Evolutionary conservation across 306 rosid genomes (phyloP), one percentile per base, ranked within the genome.

Genomic region (Lablab purpureus): DNA sequence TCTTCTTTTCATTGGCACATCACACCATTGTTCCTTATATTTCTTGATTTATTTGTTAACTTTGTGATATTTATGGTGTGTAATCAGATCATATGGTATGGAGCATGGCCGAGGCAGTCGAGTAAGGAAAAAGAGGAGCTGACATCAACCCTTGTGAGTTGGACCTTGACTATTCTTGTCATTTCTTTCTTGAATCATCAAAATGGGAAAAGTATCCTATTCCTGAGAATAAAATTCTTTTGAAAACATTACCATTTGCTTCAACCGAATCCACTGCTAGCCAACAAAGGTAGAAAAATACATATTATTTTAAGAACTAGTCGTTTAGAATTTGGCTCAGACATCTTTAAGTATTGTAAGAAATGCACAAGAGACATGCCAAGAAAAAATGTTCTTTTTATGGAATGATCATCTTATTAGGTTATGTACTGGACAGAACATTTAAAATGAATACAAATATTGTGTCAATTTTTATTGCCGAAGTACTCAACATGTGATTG

Each of bases 11-110:
- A 72, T 23, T 79, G 12, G 32, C 45, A 60, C 62, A 60, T 79
- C n/a, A 19, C 59, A 7, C 45, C 9, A 64, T 9, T 4, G 47
- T 36, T 65, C 30, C 34, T 58, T 21, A 9, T 49, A 19, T 66
- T 52, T 17, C 0, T 60, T 69, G n/a, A 37, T 15, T 49, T 23
- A 37, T 15, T 49, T 36, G 4, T 59, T 11, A 23, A 22, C 19
- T 37, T 71, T 10, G 19, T 11, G 17, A 60, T 59, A 18, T 56
- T 21, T 62, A 30, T 80, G 36, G 13, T 6, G 7, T 71, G 22
- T 79, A 11, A 84, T 80, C 93, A 93, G 98, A 88, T 93, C 84
- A 85, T 93, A 84, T 93, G 98, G 98, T 90, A 85, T 81, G 98
- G 95, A 82, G 87, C 89, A 70, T 93, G 98, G 98, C 82, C 81